Conservation (phyloP, 257 asterid species). For the Nicotiana tabacum region DNA sequence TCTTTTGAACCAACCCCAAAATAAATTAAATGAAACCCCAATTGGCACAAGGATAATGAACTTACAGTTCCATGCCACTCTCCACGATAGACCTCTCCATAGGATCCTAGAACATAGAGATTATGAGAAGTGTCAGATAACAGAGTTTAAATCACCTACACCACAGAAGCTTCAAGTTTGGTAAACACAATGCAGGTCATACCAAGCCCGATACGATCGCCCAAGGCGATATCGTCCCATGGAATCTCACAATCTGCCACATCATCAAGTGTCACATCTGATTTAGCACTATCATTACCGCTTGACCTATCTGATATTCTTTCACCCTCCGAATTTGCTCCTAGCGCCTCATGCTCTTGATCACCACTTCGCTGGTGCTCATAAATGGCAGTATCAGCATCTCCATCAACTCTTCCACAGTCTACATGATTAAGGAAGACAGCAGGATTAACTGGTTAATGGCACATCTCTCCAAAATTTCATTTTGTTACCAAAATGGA, state of each 20-base stretch:
- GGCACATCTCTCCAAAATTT: constrained; percentile 43
- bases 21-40: constrained; percentile 13
- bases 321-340: constrained; percentile 62
- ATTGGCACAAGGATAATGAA: constrained; percentile 20
- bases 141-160: constrained; percentile 12
- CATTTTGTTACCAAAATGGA: constrained; percentile 10
- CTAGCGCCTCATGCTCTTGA: constrained; percentile 42
- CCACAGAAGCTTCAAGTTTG: constrained; percentile 16
- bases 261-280: constrained; percentile 75
- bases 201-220: constrained; percentile 99
- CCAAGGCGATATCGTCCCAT: constrained; percentile 90
- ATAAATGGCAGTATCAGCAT: constrained; percentile 28
- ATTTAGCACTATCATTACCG: constrained; percentile 64
- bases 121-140: constrained; percentile 15
- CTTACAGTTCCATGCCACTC: constrained; percentile 99
- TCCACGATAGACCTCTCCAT: constrained; percentile 95
- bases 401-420: constrained; percentile 50
- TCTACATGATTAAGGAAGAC: constrained; percentile 28
- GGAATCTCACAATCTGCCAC: constrained; percentile 97
- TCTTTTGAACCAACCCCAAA: constrained; percentile 1
- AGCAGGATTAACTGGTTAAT: constrained; percentile 41
- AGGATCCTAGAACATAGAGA: constrained; percentile 63
- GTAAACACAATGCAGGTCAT: constrained; percentile 28
- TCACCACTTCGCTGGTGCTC: constrained; percentile 50
- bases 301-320: constrained; percentile 82